These are phyloP conservation scores for Plasmodium adleri DNA, from an alignment of 169 alveolate genomes.

Conservation along the genomic window DNA sequence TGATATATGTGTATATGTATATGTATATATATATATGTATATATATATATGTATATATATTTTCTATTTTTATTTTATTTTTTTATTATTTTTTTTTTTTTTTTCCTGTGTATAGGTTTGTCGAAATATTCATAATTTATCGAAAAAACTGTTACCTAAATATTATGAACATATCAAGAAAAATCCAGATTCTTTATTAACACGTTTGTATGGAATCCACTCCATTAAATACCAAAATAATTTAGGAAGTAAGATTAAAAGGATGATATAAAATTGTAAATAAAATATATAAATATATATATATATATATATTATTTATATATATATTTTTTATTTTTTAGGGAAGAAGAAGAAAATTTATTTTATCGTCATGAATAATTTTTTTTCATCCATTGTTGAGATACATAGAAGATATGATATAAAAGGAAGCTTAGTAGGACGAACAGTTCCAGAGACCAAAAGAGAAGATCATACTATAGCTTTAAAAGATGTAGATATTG, in stretches of 20 bases:
- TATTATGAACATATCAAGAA: constrained; percentile 76
- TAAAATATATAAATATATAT: background rate
- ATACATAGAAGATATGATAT: constrained; percentile 92
- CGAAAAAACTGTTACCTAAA: constrained; percentile 27
- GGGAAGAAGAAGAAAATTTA: constrained; percentile 83
- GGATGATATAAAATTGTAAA: background rate
- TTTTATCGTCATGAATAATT: constrained; percentile 97
- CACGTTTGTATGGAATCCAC: constrained; percentile 93
- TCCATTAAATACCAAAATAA: constrained; percentile 84
- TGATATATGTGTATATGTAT: too few relatives aligned
- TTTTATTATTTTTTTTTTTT: background rate
- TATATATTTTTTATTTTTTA: constrained; percentile 9
- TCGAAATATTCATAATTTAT: constrained; percentile 19
- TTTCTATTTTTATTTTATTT: background rate
- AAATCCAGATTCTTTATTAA: constrained; percentile 87
- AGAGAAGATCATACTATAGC: constrained; percentile 92
- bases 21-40: background rate
- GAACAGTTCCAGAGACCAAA: constrained; percentile 87
- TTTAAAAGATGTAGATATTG: constrained; percentile 91
- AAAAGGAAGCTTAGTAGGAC: constrained; percentile 94
- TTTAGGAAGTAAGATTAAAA: constrained; percentile 18
- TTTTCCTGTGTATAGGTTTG: constrained; percentile 17
- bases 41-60: too few relatives aligned
- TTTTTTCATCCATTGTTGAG: constrained; percentile 94
- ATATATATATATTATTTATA: background rate